A percentile compares a stretch with the other conserved stretches of the same genome.
phyloP scores from a whole-genome alignment of 1,284 basidiomycete genomes.

The Ganoderma sp. region DNA sequence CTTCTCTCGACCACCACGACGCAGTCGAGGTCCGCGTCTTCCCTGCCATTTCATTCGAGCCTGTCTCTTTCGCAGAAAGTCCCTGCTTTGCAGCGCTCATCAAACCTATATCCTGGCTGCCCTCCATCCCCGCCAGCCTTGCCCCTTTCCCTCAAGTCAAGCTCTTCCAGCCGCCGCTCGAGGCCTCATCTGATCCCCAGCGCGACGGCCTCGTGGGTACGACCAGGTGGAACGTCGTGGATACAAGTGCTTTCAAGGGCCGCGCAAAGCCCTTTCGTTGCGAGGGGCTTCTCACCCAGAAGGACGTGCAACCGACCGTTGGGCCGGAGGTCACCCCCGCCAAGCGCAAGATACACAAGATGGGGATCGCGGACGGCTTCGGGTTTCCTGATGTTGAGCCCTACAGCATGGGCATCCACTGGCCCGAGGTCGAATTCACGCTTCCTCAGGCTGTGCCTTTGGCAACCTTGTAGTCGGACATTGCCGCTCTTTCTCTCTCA shows the following conservation, averaged over 20 bases:
- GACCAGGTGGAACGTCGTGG: conserved; percentile 24
- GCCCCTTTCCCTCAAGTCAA: conserved; percentile 21
- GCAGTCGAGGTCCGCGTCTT: conserved; percentile 30
- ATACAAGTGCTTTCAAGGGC: conserved; percentile 19
- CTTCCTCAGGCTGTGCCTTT: conserved; percentile 28
- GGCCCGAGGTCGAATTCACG: conserved; percentile 24
- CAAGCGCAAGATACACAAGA: conserved; percentile 17
- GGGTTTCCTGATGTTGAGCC: conserved; percentile 29
- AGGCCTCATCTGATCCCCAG: conserved; percentile 15
- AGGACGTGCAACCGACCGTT: conserved; percentile 15
- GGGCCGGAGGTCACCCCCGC: conserved; percentile 1
- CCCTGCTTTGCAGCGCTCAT: conserved; percentile 31
- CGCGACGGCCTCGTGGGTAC: conserved; percentile 24
- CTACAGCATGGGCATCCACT: conserved; percentile 28
- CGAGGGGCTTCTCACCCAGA: conserved; percentile 20
- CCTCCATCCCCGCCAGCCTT: conserved; percentile 26
- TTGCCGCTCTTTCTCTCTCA: not conserved
- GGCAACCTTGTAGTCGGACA: conserved; percentile 13
- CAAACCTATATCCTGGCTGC: conserved; percentile 29
- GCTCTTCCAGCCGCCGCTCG: conserved; percentile 29
- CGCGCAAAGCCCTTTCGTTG: conserved; percentile 26
- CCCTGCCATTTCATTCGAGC: conserved; percentile 26
- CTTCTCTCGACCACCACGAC: conserved; percentile 26
- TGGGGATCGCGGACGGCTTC: conserved; percentile 24
- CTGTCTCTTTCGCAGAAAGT: conserved; percentile 19